Conservation (phyloP, 495 filamentous ascomycete genomes). For the Pyrenula aspistea region DNA sequence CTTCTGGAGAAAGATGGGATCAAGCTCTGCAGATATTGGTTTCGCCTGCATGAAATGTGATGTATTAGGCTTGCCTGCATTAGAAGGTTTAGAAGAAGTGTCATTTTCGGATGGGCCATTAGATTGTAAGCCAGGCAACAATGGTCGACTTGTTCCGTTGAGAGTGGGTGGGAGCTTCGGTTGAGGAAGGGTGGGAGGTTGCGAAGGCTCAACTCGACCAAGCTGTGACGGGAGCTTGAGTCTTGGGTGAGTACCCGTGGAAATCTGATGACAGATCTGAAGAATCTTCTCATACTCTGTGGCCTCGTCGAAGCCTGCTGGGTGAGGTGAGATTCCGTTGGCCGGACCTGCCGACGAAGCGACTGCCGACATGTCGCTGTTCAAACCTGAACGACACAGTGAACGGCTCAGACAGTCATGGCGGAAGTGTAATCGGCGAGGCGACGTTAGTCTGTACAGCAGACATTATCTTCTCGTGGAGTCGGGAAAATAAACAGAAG, state of each 20-base stretch:
- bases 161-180: constrained; percentile 9
- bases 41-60: not conserved
- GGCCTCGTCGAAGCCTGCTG: constrained; percentile 14
- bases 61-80: constrained; percentile 5
- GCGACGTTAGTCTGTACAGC: not conserved
- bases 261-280: constrained; percentile 61
- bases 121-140: constrained; percentile 2
- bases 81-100: constrained; percentile 25
- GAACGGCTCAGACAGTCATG: not conserved
- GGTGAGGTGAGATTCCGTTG: not conserved
- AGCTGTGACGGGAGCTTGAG: constrained; percentile 55
- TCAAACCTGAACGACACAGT: not conserved
- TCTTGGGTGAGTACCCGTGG: constrained; percentile 60
- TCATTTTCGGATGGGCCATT: constrained; percentile 14
- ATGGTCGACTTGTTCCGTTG: constrained; percentile 11
- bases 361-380: not conserved
- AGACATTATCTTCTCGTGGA: not conserved
- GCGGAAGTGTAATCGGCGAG: not conserved
- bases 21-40: constrained; percentile 37
- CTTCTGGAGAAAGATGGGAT: constrained; percentile 73
- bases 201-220: constrained; percentile 28
- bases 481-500: not conserved
- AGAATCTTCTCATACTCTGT: constrained; percentile 63
- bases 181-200: constrained; percentile 10
- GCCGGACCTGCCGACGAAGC: not conserved